phyloP scores from a whole-genome alignment of 306 rosid species.

The Malus asiatica region DNA sequence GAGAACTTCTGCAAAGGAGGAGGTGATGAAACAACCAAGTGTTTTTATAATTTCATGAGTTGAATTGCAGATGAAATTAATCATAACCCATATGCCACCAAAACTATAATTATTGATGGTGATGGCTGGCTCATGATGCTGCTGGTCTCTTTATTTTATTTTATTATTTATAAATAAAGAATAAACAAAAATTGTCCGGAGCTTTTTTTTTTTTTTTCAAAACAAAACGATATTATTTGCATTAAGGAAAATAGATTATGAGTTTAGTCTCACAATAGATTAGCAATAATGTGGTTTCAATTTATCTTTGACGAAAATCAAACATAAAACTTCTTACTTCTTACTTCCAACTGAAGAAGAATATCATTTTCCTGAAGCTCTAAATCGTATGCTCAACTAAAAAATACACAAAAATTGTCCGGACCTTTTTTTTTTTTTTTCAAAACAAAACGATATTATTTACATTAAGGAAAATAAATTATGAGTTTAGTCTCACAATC shows the following conservation, averaged over 20 bases:
- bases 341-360: no score
- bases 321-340: accelerated
- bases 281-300: no score
- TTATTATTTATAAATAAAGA: not conserved
- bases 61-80: slow-evolving; percentile 53
- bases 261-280: accelerated
- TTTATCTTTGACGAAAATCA: accelerated
- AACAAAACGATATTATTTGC: no score
- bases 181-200: not conserved
- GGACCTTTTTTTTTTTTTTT: no score
- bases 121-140: slow-evolving; percentile 22
- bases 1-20: no score
- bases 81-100: slow-evolving; percentile 81
- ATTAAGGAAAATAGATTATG: accelerated
- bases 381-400: not conserved
- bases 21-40: not conserved
- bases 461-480: accelerated
- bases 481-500: no score
- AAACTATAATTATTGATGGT: slow-evolving; percentile 55
- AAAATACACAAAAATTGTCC: not conserved
- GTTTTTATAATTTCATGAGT: slow-evolving; percentile 16
- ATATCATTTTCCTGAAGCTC: not conserved
- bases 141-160: slow-evolving; percentile 4
- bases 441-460: no score
- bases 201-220: no score